A percentile compares a stretch with the other conserved stretches of the same genome.
These are phyloP conservation scores for Phialocephala sp. DNA, from an alignment of 2,329 filamentous ascomycete genomes.

Conservation along the genomic window DNA sequence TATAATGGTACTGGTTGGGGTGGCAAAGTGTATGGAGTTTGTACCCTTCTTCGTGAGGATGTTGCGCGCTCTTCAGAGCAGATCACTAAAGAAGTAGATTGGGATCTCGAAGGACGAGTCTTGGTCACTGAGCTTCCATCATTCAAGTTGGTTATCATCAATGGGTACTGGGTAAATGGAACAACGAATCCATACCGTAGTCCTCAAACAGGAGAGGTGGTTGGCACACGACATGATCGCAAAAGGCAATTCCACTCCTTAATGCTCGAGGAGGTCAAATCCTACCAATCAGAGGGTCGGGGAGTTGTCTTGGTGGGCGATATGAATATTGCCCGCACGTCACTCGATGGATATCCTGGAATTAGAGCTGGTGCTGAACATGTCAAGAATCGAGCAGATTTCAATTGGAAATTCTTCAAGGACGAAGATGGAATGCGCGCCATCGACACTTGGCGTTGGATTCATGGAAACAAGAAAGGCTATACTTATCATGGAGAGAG, in stretches of 20 bases:
- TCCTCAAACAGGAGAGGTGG: constrained; percentile 47
- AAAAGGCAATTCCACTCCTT: constrained; percentile 55
- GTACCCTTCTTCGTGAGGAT: constrained; percentile 53
- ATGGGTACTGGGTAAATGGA: constrained; percentile 60
- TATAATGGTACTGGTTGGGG: constrained; percentile 56
- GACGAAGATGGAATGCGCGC: constrained; percentile 41
- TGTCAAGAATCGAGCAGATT: constrained; percentile 56
- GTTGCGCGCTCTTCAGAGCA: constrained; percentile 34
- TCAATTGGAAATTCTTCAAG: constrained; percentile 51
- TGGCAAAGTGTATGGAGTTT: constrained; percentile 58
- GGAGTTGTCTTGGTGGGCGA: constrained; percentile 56
- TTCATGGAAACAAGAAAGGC: constrained; percentile 48
- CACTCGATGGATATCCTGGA: constrained; percentile 49
- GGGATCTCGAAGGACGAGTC: constrained; percentile 59
- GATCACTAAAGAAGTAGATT: constrained; percentile 49
- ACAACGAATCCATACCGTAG: constrained; percentile 53
- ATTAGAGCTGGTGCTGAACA: constrained; percentile 55
- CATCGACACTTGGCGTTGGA: constrained; percentile 55
- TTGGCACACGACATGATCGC: constrained; percentile 55
- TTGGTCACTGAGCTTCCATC: constrained; percentile 49
- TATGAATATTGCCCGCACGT: constrained; percentile 54
- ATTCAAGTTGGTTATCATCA: constrained; percentile 51
- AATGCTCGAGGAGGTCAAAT: constrained; percentile 51
- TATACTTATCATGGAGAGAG: constrained; percentile 56
- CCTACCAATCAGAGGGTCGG: constrained; percentile 49